A percentile compares a stretch with the other conserved stretches of the same genome.
Evolutionary conservation across 2,329 filamentous ascomycete genomes (phyloP).

Genomic region (Xylariomycetidae sp.): DNA sequence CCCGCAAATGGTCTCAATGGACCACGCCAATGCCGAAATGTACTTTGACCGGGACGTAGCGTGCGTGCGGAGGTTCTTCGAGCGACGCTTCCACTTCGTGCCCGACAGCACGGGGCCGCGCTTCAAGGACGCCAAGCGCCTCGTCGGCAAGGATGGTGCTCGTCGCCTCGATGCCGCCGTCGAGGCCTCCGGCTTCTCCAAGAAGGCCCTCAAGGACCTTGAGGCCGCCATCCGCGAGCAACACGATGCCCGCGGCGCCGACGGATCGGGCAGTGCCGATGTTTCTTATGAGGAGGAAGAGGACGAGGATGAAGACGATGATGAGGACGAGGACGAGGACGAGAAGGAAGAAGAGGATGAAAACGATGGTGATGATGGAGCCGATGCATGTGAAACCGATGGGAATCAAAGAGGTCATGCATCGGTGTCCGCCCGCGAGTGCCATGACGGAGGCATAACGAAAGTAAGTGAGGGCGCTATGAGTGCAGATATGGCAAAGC

Average conservation of each 20-base stretch:
- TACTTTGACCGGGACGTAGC: conserved; percentile 96
- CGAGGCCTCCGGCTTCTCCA: conserved; percentile 90
- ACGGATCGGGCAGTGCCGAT: conserved; percentile 29
- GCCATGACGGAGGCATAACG: no score
- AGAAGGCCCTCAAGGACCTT: conserved; percentile 92
- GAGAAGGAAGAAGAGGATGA: conserved; percentile 20
- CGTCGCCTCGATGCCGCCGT: conserved; percentile 79
- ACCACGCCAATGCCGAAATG: conserved; percentile 88
- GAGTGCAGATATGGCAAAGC: conserved; percentile 18
- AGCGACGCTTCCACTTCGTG: conserved; percentile 80
- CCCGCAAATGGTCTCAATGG: conserved; percentile 94
- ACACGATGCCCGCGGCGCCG: conserved; percentile 40
- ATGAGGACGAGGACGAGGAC: conserved; percentile 24
- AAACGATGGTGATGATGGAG: conserved; percentile 21
- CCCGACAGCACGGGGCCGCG: conserved; percentile 77
- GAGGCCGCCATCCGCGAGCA: conserved; percentile 85
- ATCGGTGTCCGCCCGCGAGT: no score
- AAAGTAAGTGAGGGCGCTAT: no score
- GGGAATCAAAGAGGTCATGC: no score
- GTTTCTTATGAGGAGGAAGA: conserved; percentile 28
- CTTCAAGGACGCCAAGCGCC: conserved; percentile 73
- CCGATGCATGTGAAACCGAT: no score
- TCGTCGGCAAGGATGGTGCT: conserved; percentile 56
- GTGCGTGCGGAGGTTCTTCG: conserved; percentile 93
- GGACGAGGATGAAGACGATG: conserved; percentile 28